Conservation (phyloP, 2,329 filamentous ascomycete genomes). For the Phaeosphaeriaceae sp. region DNA sequence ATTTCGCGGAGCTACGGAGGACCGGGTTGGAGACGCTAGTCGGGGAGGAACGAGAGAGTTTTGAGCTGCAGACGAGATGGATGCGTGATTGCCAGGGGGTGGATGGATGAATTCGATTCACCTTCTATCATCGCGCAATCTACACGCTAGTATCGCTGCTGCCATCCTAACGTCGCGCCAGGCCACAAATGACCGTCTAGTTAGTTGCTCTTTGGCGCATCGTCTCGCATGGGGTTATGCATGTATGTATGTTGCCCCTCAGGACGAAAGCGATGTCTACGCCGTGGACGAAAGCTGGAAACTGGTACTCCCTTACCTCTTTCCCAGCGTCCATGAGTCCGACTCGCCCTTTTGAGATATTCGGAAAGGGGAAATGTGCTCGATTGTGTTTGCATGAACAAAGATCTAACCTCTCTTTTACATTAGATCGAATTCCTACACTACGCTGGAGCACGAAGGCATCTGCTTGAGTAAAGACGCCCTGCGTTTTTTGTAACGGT, state of each 20-base stretch:
- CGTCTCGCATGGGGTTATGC: background rate
- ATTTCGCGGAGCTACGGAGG: slow-evolving; percentile 46
- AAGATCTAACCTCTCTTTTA: no score
- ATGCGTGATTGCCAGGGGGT: background rate
- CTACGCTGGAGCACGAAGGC: no score
- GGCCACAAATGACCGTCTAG: background rate
- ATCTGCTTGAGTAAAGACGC: no score
- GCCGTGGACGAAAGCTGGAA: background rate
- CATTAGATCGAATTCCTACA: no score
- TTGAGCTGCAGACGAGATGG: slow-evolving; percentile 33
- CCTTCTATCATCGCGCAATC: no score
- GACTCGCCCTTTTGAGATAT: no score
- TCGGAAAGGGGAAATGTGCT: no score
- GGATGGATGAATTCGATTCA: background rate
- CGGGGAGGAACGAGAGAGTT: slow-evolving; percentile 39
- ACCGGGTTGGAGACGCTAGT: slow-evolving; percentile 35
- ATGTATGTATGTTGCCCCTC: background rate
- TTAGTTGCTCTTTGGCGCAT: slow-evolving; percentile 2
- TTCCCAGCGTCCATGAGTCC: no score
- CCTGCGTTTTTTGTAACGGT: no score
- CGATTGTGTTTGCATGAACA: no score
- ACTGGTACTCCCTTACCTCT: background rate
- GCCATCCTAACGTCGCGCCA: background rate
- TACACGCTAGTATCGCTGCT: background rate
- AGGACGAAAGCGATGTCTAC: background rate